Percentiles rank a stretch among this genome's conserved stretches.
These are phyloP conservation scores for Diaporthe vaccinii DNA, from an alignment of 2,329 filamentous ascomycete genomes.

Conservation along the genomic window DNA sequence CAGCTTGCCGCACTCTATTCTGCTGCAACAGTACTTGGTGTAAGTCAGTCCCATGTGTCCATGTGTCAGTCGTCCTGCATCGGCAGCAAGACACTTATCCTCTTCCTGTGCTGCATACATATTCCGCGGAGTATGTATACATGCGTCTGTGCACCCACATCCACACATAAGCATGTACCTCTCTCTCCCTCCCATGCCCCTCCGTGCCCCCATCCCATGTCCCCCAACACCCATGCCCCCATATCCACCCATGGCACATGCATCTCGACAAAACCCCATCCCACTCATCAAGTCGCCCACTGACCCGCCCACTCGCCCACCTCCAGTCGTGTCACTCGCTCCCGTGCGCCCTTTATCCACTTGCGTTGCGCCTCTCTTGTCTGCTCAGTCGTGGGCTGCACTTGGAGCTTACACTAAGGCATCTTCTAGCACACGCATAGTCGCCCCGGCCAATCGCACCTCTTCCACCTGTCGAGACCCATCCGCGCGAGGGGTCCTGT, in stretches of 20 bases:
- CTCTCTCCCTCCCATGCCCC: too few species aligned
- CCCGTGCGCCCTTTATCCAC: slow-evolving; percentile 22
- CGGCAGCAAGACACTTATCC: slow-evolving; percentile 2
- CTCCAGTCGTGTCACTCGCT: slow-evolving; percentile 28
- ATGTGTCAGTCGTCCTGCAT: slow-evolving; percentile 21
- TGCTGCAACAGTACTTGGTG: slow-evolving; percentile 5
- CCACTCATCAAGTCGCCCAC: not conserved
- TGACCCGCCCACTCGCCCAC: not conserved
- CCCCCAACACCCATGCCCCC: not conserved
- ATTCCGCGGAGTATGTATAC: not conserved
- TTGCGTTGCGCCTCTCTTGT: slow-evolving; percentile 28
- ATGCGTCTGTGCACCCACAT: not conserved
- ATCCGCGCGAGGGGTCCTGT: not conserved
- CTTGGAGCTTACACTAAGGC: slow-evolving; percentile 42
- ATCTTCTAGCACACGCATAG: slow-evolving; percentile 40
- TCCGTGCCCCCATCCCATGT: not conserved
- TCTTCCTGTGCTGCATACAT: slow-evolving; percentile 10
- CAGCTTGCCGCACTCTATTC: not conserved
- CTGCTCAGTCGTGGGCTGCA: slow-evolving; percentile 37
- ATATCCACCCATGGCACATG: slow-evolving; percentile 10
- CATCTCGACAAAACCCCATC: slow-evolving; percentile 20
- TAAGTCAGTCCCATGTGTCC: slow-evolving; percentile 15
- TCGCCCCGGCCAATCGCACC: slow-evolving; percentile 38
- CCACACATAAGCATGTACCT: not conserved
- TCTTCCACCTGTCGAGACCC: slow-evolving; percentile 2